A percentile compares a stretch with the other conserved stretches of the same genome.
Conservation (phyloP, 2,329 filamentous ascomycete genomes). For the Xylaria sp. region DNA sequence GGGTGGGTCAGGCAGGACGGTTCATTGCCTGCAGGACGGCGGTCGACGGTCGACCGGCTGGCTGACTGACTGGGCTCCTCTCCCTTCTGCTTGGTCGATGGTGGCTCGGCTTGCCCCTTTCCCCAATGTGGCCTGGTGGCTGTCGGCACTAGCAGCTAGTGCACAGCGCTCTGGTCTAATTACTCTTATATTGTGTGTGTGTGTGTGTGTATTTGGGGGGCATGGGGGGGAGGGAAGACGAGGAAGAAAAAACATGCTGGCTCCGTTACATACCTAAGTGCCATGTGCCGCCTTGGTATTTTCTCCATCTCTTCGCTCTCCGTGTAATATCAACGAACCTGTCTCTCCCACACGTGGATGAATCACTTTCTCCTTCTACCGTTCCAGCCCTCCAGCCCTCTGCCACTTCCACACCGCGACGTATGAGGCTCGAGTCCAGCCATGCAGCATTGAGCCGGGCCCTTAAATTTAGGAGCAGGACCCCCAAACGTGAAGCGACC, state of each 20-base stretch:
- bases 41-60: no score
- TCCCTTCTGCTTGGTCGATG: no score
- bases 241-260: neutral
- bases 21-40: neutral
- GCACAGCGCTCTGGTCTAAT: neutral
- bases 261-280: neutral
- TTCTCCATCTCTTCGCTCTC: neutral
- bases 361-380: neutral
- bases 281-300: neutral
- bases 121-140: neutral
- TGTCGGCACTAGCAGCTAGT: neutral
- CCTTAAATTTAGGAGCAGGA: neutral
- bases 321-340: constrained; percentile 1
- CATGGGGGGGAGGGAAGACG: no score
- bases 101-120: neutral
- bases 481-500: neutral
- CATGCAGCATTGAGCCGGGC: neutral
- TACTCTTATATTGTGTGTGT: neutral
- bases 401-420: neutral
- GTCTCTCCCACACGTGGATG: neutral
- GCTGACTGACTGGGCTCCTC: no score
- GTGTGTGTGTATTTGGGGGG: no score
- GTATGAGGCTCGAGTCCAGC: neutral
- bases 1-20: neutral
- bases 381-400: neutral